Evolutionary conservation across 441 rosid species (phyloP), one percentile per base, ranked within the genome.

Genomic region (Bruguiera hainesii): DNA sequence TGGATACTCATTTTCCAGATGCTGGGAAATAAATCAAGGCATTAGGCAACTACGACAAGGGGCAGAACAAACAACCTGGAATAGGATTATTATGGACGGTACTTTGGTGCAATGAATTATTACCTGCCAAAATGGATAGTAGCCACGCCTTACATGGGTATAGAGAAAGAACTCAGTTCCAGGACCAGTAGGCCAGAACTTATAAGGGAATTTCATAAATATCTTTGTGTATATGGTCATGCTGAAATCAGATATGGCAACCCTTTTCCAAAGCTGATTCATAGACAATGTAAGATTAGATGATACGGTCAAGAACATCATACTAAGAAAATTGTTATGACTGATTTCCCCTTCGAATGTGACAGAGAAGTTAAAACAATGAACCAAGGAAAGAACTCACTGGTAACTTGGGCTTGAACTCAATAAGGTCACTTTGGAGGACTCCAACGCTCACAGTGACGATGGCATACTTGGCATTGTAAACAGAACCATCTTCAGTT

Each of bases 61-160:
- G 29, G 37, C 39, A 57, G 31, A 57, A 56, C 29, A 23, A 28
- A 26, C n/a, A 57, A 26, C 19, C 8, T 11, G 51, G 29, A 58
- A 26, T 53, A 20, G 6, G 23, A 53, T 11, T 53, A 21, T 20
- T 25, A 21, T 53, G 7, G 6, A 53, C 23, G 13, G 13, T 25
- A 23, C 18, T 10, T 23, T 3, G 18, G 16, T 53, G 23, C 15
- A 29, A 10, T 59, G 20, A 23, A 37, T 64, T n/a, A 28, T 13
- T 4, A 76, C 79, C 73, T 77, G 80, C 81, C 78, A 78, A 18
- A 71, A 35, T 2, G 81, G 63, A 33, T 71, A 71, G 51, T 73
- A 78, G 5, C 81, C 81, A 11, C 78, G 67, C 25, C 61, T 50
- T 50, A 63, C 71, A 48, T 74, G 78, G 29, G 73, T 70, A 31